Percentiles rank a stretch among this genome's conserved stretches.
Evolutionary conservation across 352 stramenopile species (phyloP).

Genomic region (Phytophthora macrochlamydospora): DNA sequence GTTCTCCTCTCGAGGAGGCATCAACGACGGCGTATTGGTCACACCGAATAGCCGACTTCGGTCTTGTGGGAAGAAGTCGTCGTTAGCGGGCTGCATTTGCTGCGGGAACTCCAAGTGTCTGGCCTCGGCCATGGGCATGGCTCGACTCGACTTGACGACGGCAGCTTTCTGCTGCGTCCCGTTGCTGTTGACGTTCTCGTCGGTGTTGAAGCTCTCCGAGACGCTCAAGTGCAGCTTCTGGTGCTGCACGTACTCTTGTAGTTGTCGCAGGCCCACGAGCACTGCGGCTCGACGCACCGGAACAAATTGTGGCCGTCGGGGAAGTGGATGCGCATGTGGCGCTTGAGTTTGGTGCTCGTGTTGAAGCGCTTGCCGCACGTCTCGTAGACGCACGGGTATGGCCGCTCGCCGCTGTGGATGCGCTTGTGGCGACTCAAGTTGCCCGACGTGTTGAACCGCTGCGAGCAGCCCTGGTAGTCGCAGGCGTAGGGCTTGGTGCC

Average conservation of each 20-base stretch:
- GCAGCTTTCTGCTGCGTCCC: neutral
- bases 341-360: constrained; percentile 80
- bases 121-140: constrained; percentile 10
- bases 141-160: constrained; percentile 10
- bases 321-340: constrained; percentile 81
- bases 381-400: constrained; percentile 72
- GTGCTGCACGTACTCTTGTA: neutral
- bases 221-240: constrained; percentile 38
- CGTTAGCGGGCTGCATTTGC: constrained; percentile 4
- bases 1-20: constrained; percentile 28
- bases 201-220: constrained; percentile 24
- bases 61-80: constrained; percentile 44
- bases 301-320: constrained; percentile 18
- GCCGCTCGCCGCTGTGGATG: constrained; percentile 85
- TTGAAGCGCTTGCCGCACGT: constrained; percentile 77
- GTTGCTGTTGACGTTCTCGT: constrained; percentile 33
- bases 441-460: constrained; percentile 88
- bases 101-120: constrained; percentile 19
- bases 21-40: constrained; percentile 3
- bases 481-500: constrained; percentile 84
- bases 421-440: constrained; percentile 89
- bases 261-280: neutral
- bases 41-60: constrained; percentile 31
- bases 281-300: constrained; percentile 5
- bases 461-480: constrained; percentile 71